Base-by-base conservation (phyloP, 495 filamentous ascomycete species). In the Clohesyomyces aquaticus region DNA sequence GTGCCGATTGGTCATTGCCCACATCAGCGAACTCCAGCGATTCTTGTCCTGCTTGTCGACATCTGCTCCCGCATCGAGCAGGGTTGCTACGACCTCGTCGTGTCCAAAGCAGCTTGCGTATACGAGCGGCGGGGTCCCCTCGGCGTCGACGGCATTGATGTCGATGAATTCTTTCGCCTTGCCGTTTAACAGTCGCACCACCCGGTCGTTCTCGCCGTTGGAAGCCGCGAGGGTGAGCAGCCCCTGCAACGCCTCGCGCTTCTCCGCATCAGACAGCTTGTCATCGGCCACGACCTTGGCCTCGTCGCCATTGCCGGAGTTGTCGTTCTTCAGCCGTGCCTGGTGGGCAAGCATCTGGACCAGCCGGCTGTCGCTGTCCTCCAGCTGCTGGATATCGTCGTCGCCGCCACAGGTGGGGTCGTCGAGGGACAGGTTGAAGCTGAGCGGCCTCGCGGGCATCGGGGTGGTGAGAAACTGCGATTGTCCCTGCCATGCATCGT, bases 51-150 rank as follows among this genome's bases (percentile, higher is more conserved):
- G 94, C 71, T 88, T 85, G 74, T 99, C 91, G 26, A 97, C 90
- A 63, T 91, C 84, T n/a, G 90, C 94, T 3, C 94, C 91, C 6
- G 89, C 90, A 51, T 91, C 84, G 29, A 99, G 80, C 35, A 99
- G 85, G 29, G 88, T 86, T 47, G 86, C 80, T 23, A 96, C 94
- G 10, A 96, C 93, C 32, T 88, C 85, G 78, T 96, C 90, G 75
- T 99, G 94, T 41, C 94, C 94, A 82, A 99, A 99, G 74, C 94
- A 99, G 83, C 93, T 97, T 8, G 94, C 94, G 77, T 99, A 99
- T 59, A 99, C 96, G 70, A 99, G 78, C 11, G 94, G 90, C 11
- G 91, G 90, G 2, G 93, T 96, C 3, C 94, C 94, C 68, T 99
- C 94, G 74, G 96, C 91, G 72, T 99, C 94, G 4, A 90, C 85